Evolutionary conservation across 2,329 filamentous ascomycete species (phyloP).

Genomic region (Fusarium mangiferae): DNA sequence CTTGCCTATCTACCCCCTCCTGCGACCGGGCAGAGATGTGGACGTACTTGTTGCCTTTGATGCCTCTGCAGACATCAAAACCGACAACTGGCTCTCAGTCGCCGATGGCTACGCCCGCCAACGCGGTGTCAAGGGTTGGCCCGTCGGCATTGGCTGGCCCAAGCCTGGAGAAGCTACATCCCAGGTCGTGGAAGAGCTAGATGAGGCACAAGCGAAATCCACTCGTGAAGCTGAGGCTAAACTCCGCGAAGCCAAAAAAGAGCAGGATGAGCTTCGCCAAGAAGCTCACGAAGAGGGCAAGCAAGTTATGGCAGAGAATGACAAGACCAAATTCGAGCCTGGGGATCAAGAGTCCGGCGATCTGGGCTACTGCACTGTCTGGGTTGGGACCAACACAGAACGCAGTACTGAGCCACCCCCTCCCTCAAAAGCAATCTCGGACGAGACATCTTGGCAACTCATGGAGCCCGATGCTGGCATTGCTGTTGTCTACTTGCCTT

Average conservation of each 20-base stretch:
- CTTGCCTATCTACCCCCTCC: conserved; percentile 91
- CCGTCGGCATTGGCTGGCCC: conserved; percentile 94
- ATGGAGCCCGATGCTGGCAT: conserved; percentile 85
- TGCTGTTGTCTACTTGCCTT: conserved; percentile 88
- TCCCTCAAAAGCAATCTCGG: conserved; percentile 64
- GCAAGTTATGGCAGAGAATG: conserved; percentile 40
- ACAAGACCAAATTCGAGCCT: conserved; percentile 53
- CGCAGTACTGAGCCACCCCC: conserved; percentile 66
- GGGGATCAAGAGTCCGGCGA: conserved; percentile 64
- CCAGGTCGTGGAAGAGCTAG: conserved; percentile 72
- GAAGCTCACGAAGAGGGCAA: conserved; percentile 41
- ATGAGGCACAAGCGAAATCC: conserved; percentile 70
- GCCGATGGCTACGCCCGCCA: conserved; percentile 93
- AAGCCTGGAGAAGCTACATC: conserved; percentile 66
- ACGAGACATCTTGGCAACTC: conserved; percentile 72
- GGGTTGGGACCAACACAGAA: conserved; percentile 88
- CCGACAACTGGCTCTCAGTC: conserved; percentile 95
- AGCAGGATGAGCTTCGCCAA: conserved; percentile 51
- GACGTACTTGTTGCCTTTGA: conserved; percentile 95
- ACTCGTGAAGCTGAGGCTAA: conserved; percentile 70
- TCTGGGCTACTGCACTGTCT: conserved; percentile 91
- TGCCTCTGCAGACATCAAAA: conserved; percentile 90
- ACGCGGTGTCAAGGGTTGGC: conserved; percentile 93
- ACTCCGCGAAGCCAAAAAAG: conserved; percentile 67
- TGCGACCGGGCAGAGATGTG: conserved; percentile 87